Percentiles rank a stretch among this genome's conserved stretches.
These are phyloP conservation scores for Haemoproteus tartakovskyi DNA, from an alignment of 169 alveolate species.

Conservation along the genomic window DNA sequence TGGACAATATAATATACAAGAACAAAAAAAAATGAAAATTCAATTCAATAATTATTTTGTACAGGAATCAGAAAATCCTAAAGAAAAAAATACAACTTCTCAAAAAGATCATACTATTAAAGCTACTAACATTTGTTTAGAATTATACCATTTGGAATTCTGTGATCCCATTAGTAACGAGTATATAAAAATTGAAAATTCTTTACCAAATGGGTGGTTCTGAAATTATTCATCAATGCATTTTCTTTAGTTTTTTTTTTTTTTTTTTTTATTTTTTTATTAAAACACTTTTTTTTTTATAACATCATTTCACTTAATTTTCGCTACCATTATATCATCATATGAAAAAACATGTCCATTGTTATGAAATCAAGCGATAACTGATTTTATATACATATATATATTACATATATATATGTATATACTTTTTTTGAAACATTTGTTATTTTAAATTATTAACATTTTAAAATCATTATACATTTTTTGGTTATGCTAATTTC, in stretches of 20 bases:
- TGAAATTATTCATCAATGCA: constrained; percentile 4
- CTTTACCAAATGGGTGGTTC: constrained; percentile 39
- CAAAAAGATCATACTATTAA: not conserved
- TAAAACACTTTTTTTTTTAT: not conserved
- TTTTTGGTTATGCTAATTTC: no score
- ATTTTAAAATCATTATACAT: no score
- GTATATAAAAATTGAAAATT: constrained; percentile 44
- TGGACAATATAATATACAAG: not conserved
- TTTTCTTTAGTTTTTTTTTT: not conserved
- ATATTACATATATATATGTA: no score
- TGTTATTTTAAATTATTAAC: no score
- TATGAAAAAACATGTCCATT: no score
- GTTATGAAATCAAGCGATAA: no score
- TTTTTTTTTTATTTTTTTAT: not conserved
- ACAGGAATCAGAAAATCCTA: not conserved
- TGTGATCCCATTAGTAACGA: constrained; percentile 39
- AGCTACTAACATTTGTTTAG: constrained; percentile 33
- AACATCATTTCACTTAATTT: no score
- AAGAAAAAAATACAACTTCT: not conserved
- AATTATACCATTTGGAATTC: constrained; percentile 47
- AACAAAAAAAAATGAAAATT: not conserved
- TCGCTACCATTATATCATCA: no score
- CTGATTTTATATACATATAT: no score
- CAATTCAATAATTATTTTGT: constrained; percentile 17
- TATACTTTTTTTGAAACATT: no score